Evolutionary conservation across 176 grass and related monocot genomes (phyloP).

Genomic region (Phragmites australis): DNA sequence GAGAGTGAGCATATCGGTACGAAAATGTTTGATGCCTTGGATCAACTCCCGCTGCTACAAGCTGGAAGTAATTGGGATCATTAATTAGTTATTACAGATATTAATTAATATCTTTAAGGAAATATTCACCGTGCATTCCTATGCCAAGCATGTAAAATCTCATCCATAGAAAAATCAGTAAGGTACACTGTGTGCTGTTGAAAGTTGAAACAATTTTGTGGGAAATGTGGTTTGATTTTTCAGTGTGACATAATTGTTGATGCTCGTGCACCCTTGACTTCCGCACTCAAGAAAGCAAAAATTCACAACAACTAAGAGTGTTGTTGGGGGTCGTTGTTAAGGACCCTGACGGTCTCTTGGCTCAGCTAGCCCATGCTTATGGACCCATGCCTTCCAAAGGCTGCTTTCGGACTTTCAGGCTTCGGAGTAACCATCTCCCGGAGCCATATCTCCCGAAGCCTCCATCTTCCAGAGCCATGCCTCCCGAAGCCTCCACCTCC

Average conservation of each 20-base stretch:
- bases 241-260: background rate
- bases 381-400: too few relatives aligned
- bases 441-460: too few relatives aligned
- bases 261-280: constrained; percentile 1
- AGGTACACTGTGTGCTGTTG: background rate
- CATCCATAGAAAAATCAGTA: background rate
- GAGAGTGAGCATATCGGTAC: constrained; percentile 57
- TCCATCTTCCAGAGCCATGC: too few relatives aligned
- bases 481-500: too few relatives aligned
- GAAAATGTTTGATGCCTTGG: constrained; percentile 95
- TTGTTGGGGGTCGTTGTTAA: too few relatives aligned
- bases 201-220: background rate
- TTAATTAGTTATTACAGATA: constrained; percentile 34
- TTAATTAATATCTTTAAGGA: background rate
- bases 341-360: too few relatives aligned
- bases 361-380: too few relatives aligned
- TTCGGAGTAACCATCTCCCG: too few relatives aligned
- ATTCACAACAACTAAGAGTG: too few relatives aligned
- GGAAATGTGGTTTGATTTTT: constrained; percentile 16
- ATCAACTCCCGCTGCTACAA: constrained; percentile 76
- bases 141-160: background rate
- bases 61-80: constrained; percentile 48
- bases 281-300: constrained; percentile 31
- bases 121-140: constrained; percentile 10
- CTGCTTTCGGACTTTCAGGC: too few relatives aligned